Evolutionary conservation across 2,329 filamentous ascomycete genomes (phyloP).

Genomic region (Exophiala spinifera): DNA sequence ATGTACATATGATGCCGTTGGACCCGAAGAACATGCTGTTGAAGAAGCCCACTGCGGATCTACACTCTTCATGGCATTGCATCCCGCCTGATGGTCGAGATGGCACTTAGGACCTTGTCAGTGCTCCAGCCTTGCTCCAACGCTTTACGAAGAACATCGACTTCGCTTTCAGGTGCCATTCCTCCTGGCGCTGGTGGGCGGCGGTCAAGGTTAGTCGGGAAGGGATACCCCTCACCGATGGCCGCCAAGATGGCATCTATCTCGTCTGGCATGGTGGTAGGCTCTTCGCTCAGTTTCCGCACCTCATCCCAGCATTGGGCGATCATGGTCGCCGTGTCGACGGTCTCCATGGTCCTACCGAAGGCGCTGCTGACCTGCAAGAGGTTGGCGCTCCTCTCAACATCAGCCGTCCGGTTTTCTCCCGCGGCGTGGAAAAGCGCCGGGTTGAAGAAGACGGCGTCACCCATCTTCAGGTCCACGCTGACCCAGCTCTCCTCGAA

Average conservation of each 20-base stretch:
- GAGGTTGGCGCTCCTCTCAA: slow-evolving; percentile 59
- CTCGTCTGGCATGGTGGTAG: slow-evolving; percentile 52
- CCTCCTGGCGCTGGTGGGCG: slow-evolving; percentile 55
- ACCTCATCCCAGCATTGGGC: slow-evolving; percentile 54
- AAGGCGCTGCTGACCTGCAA: slow-evolving; percentile 61
- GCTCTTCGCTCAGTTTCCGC: slow-evolving; percentile 31
- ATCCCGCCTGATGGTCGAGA: slow-evolving; percentile 41
- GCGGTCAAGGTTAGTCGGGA: slow-evolving; percentile 60
- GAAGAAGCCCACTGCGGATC: no score
- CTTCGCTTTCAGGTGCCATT: slow-evolving; percentile 61
- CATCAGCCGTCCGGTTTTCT: slow-evolving; percentile 49
- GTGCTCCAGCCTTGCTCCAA: slow-evolving; percentile 44
- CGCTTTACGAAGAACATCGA: slow-evolving; percentile 49
- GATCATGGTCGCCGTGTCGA: slow-evolving; percentile 54
- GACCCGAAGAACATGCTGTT: no score
- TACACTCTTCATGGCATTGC: slow-evolving; percentile 28
- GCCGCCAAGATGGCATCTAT: slow-evolving; percentile 47
- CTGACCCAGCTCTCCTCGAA: slow-evolving; percentile 55
- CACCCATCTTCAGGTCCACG: slow-evolving; percentile 53
- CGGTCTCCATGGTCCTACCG: slow-evolving; percentile 62
- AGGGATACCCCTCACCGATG: slow-evolving; percentile 59
- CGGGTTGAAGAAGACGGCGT: slow-evolving; percentile 64
- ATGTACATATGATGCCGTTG: no score
- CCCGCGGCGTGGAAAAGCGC: slow-evolving; percentile 63
- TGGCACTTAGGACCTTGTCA: slow-evolving; percentile 40